Percentiles rank a stretch among this genome's conserved stretches.
Conservation (phyloP, 1,284 basidiomycete species). For the Ustilago cynodontis region DNA sequence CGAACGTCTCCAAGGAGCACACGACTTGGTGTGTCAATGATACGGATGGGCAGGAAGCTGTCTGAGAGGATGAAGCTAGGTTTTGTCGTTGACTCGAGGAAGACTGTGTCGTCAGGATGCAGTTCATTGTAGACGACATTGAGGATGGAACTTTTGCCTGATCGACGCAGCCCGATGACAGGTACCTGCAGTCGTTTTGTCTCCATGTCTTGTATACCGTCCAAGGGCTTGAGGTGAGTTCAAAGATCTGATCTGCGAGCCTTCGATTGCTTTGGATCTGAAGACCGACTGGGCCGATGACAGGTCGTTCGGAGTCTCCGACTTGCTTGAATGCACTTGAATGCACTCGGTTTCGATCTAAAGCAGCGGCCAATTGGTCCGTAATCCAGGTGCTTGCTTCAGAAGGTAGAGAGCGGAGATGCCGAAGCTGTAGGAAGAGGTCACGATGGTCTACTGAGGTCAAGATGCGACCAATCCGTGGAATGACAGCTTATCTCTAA, state of each 20-base stretch:
- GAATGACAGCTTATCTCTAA: conserved; percentile 5
- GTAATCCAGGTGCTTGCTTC: background rate
- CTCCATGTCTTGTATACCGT: too few species aligned
- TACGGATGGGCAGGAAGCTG: conserved; percentile 89
- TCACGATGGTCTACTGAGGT: background rate
- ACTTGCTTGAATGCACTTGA: background rate
- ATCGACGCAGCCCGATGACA: conserved; percentile 48
- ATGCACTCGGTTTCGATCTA: background rate
- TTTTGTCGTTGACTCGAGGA: conserved; percentile 76
- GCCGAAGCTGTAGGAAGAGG: background rate
- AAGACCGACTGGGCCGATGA: background rate
- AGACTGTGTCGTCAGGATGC: conserved; percentile 87
- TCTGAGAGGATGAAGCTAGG: conserved; percentile 72
- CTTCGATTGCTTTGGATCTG: background rate
- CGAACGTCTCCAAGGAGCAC: conserved; percentile 72
- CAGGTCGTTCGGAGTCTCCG: background rate
- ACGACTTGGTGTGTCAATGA: conserved; percentile 91
- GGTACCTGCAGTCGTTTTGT: conserved; percentile 46
- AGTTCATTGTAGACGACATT: conserved; percentile 90
- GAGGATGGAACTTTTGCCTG: conserved; percentile 92
- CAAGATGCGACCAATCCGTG: background rate
- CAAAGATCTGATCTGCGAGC: background rate
- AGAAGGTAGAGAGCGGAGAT: background rate
- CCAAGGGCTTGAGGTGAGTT: background rate
- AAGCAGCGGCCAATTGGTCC: background rate